Percentiles rank a stretch among this genome's conserved stretches.
Evolutionary conservation across 106 monocot genomes (phyloP).

Genomic region (Gastrodia elata): DNA sequence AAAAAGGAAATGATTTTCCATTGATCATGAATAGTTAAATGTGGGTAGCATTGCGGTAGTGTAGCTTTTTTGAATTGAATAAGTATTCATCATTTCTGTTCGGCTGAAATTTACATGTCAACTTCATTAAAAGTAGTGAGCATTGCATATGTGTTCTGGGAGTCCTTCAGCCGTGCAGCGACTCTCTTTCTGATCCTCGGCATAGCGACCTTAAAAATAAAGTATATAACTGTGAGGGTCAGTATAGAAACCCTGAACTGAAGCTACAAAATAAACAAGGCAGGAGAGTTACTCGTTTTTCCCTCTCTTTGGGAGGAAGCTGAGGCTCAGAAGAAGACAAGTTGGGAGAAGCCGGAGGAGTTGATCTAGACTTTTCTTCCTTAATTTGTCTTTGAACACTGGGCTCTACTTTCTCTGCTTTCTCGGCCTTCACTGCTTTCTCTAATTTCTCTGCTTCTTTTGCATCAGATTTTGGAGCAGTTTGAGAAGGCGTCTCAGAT

Average conservation of each 20-base stretch:
- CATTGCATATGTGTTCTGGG: constrained; percentile 95
- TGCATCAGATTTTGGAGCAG: constrained; percentile 17
- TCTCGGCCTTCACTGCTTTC: constrained; percentile 32
- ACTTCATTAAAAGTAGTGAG: constrained; percentile 99
- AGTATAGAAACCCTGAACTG: background rate
- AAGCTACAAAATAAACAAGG: background rate
- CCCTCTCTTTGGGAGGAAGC: constrained; percentile 94
- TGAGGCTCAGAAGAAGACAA: constrained; percentile 75
- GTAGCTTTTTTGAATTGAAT: background rate
- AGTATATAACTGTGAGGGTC: background rate
- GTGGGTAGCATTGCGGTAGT: too few relatives aligned
- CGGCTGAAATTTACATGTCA: constrained; percentile 53
- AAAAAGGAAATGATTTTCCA: too few relatives aligned
- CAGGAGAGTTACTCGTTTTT: constrained; percentile 57
- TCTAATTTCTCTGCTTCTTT: constrained; percentile 17
- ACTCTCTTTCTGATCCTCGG: constrained; percentile 81
- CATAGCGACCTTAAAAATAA: constrained; percentile 73
- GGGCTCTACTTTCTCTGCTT: constrained; percentile 16
- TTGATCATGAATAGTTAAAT: too few relatives aligned
- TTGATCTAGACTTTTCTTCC: constrained; percentile 45
- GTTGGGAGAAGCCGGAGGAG: constrained; percentile 40
- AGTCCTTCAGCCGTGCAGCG: constrained; percentile 93
- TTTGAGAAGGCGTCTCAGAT: constrained; percentile 49
- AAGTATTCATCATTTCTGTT: background rate
- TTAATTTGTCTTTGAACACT: constrained; percentile 29